Base-by-base conservation (phyloP, 2,329 filamentous ascomycete species). In the Fusarium albosuccineum region DNA sequence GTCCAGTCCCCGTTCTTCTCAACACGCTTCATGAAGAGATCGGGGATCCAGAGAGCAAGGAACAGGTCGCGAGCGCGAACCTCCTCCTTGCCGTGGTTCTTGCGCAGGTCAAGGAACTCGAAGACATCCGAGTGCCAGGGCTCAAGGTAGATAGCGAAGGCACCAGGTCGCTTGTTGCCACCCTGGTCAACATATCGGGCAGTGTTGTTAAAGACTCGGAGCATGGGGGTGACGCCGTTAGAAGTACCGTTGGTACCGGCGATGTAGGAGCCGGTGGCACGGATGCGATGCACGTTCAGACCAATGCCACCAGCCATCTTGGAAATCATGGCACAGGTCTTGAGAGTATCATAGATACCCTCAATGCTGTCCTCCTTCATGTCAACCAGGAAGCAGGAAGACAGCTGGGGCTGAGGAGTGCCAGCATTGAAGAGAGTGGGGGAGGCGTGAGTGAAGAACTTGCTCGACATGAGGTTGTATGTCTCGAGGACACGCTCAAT, bases 361-460 rank as follows among this genome's bases (percentile, higher is more conserved):
- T 99, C 96, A 77, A 99, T 99, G 81, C 94, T 97, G 83, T 99
- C 96, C 52, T 97, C 94, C 86, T 98, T 99, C 91, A 99, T 98
- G 81, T 98, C 96, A 71, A 99, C 93, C 57, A 99, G 87, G 89
- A 99, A 99, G 86, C 96, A 99, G 14, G 96, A 99, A 3, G 96
- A 97, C 73, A 99, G 86, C 82, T 99, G 96, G 44, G 94, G 91
- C 76, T 96, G 91, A 44, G 96, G 96, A 29, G 96, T 99, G 76
- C 95, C 96, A 56, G 96, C 96, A 75, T 97, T 97, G 89, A 99
- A 99, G 53, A 99, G 90, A 5, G 96, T 99, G 5, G 96, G 96
- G 9, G 96, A 99, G 54, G 96, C 96, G 77, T 99, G 96, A 57
- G 96, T 99, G 83, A 99, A 99, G 85, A 92, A 95, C 82, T 98